Evolutionary conservation across 495 filamentous ascomycete genomes (phyloP), one percentile per base, ranked within the genome.

Genomic region (Oidiodendron maius): DNA sequence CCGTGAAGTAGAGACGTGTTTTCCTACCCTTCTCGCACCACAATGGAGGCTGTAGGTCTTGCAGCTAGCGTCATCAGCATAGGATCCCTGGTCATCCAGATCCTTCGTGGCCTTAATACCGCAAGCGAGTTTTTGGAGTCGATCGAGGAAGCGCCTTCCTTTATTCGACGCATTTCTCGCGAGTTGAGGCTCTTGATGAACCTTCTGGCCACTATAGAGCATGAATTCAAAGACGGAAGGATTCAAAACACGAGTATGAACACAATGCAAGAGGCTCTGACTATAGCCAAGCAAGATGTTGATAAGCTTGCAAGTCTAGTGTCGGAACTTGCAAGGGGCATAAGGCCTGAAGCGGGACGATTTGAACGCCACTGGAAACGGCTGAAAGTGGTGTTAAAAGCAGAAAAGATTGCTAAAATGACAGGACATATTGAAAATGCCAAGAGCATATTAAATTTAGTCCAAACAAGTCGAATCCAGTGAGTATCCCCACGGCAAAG

Each of bases 71-170:
- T 32, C 6, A 10, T 48, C 5, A 48, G 46, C 36, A 24, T 48
- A 4, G 46, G 17, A 22, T 48, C 46, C 30, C 46, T 48, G 8
- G 26, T 37, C 4, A 41, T 48, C 15, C 46, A 48, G 24, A 35
- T 48, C 3, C 36, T 21, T 12, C 36, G 41, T 20, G 32, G 46
- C 22, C 35, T 40, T 3, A 35, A 35, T 15, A 48, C 16, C 10
- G 46, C 46, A n/a, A 28, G 22, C 20, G 35, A 48, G 15, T 48
- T 48, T 20, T 40, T 20, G 35, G 46, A 48, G 3, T 48, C 36
- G 21, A 41, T 48, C 18, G 46, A 48, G 30, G 46, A 48, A 40
- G 46, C 36, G 13, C 46, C 46, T 17, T 22, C 40, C 10, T 35
- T 40, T 18, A 48, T 48, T 39, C 46, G 37, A 15, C 46, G 46